Base-by-base conservation (phyloP, 495 filamentous ascomycete species). In the Podospora pseudopauciseta region DNA sequence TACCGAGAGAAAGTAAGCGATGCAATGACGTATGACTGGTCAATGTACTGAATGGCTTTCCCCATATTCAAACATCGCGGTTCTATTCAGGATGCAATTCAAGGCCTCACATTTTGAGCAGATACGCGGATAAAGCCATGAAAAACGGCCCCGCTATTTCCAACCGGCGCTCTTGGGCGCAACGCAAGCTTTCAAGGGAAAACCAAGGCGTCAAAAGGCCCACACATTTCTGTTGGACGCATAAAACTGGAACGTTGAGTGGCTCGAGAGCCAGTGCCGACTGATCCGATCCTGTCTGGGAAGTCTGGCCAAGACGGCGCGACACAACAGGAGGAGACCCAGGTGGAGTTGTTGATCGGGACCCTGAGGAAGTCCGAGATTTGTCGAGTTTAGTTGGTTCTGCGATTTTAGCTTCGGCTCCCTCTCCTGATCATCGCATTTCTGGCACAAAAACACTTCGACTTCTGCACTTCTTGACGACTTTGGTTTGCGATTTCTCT, bases 301-400 rank as follows among this genome's bases (percentile, higher is more conserved):
- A 58, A 27, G 56, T 58, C 23, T 58, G 56, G 56, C 18, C 23
- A 20, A 9, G 56, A 58, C 56, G 56, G 56, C 56, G 39, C 39
- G 39, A 49, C 39, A 49, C 39, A 49, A 49, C 0, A 49, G 39
- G 39, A 49, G 18, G n/a, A 58, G n/a, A 57, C n/a, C 55, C 6
- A 20, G 55, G 55, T 26, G 23, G 23, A 58, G 55, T 58, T 58
- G 55, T 19, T 19, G n/a, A 11, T 20, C 55, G 61, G 61, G 61
- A 63, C 61, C 61, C 61, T 63, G 61, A 63, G 30, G 19, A 32
- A 63, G 61, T 63, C 61, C 61, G 30, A 63, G 61, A 63, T 34
- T 63, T 58, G 39, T 49, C 11, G 39, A 49, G 39, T 49, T 49
- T 49, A 11, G 39, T 49, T 49, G 39, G 39, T 49, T 49, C 39